Evolutionary conservation across 129 eudicot species (phyloP).

Genomic region (Apium graveolens): DNA sequence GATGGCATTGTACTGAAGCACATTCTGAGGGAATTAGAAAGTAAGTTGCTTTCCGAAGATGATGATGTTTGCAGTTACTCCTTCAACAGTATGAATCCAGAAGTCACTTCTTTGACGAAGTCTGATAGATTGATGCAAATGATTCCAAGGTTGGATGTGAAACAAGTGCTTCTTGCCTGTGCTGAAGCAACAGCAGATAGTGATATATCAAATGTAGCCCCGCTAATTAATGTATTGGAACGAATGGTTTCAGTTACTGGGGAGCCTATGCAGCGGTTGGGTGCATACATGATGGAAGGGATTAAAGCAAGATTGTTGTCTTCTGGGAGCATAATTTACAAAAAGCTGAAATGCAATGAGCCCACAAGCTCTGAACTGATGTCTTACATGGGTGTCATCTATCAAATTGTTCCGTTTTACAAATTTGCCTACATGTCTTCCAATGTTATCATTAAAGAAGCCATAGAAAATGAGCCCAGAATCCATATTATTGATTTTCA

Average conservation of each 20-base stretch:
- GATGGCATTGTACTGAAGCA: slow-evolving; percentile 40
- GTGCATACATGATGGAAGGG: slow-evolving; percentile 90
- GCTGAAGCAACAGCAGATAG: slow-evolving; percentile 61
- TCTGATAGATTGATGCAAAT: slow-evolving; percentile 36
- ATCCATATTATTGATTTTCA: slow-evolving; percentile 80
- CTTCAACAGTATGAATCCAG: slow-evolving; percentile 10
- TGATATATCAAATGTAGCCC: slow-evolving; percentile 27
- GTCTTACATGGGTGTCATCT: slow-evolving; percentile 65
- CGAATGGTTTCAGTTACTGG: slow-evolving; percentile 68
- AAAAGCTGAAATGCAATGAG: slow-evolving; percentile 66
- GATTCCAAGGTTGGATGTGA: slow-evolving; percentile 47
- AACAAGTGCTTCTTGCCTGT: slow-evolving; percentile 51
- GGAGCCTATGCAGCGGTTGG: slow-evolving; percentile 63
- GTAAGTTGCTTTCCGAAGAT: slow-evolving; percentile 41
- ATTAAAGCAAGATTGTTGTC: slow-evolving; percentile 46
- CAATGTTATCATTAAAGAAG: slow-evolving; percentile 62
- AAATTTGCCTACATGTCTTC: slow-evolving; percentile 68
- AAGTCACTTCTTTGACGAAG: slow-evolving; percentile 22
- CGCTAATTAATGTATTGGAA: slow-evolving; percentile 38
- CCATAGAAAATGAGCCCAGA: slow-evolving; percentile 45
- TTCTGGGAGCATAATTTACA: slow-evolving; percentile 65
- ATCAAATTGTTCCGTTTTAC: slow-evolving; percentile 61
- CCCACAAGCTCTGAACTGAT: slow-evolving; percentile 63
- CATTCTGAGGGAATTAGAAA: slow-evolving; percentile 42
- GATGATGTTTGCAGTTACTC: slow-evolving; percentile 58